Base-by-base conservation (phyloP, 768 basidiomycete species). In the Scleroderma bovista region DNA sequence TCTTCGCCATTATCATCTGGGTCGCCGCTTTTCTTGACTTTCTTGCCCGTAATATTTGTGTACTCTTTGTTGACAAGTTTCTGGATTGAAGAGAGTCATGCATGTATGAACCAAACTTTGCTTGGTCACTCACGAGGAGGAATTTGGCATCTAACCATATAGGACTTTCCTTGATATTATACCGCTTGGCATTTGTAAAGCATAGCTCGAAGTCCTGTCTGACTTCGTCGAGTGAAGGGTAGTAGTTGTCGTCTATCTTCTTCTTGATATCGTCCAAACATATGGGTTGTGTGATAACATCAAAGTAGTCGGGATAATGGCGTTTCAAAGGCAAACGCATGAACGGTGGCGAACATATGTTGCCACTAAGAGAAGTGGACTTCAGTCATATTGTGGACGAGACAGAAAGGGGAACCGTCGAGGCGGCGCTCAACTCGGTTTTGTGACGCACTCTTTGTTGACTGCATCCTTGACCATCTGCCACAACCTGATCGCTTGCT, bases 231-330 rank as follows among this genome's bases (percentile, higher is more conserved):
- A 92, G 71, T 12, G 82, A 78, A 13, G 72, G 56, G 59, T 93
- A 93, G 12, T 55, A 61, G 50, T 73, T 71, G 45, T 71, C 69
- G 41, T 86, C 83, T 23, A 93, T 75, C 59, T 80, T 78, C 58
- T 80, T 77, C 76, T 91, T 91, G 72, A 96, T 92, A 55, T 94
- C 90, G 39, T 91, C 87, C 45, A 96, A 73, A 23, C 89, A 84
- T 57, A 96, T 90, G 26, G 94, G 93, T 22, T 79, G 74, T 57
- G 81, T 74, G 62, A 94, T 95, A 56, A 84, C 53, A 20, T 68
- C 63, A 68, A 94, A 96, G 69, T 97, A 97, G 72, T 94, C 93
- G 36, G 91, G 80, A 67, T 88, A 91, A 50, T 73, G 72, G 50
- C 81, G 78, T 68, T 83, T 87, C 39, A 81, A 75, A 17, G 87